Conservation (phyloP, 2,329 filamentous ascomycete species). For the Knoxdaviesia proteae region DNA sequence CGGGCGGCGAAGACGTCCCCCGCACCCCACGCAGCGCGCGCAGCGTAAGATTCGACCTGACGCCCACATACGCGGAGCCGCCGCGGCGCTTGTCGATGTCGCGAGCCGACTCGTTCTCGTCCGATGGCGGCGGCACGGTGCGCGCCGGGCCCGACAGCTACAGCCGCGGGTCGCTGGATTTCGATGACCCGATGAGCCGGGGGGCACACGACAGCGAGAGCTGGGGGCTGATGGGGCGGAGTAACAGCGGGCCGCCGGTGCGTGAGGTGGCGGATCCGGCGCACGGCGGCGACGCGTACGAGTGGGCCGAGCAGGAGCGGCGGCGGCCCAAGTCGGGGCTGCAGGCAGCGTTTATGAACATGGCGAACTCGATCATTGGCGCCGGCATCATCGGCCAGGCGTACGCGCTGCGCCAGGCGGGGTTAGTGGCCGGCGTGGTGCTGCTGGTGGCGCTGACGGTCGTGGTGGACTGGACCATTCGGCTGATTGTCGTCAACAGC, state of each 20-base stretch:
- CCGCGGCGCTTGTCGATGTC: conserved; percentile 7
- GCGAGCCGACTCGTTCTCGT: too few relatives aligned
- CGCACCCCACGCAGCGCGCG: conserved; percentile 43
- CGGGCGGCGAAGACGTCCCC: conserved; percentile 3
- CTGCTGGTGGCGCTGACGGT: conserved; percentile 64
- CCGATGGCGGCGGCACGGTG: too few relatives aligned
- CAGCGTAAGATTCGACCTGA: conserved; percentile 53
- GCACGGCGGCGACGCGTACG: conserved; percentile 17
- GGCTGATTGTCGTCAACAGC: conserved; percentile 90
- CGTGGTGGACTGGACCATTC: conserved; percentile 91
- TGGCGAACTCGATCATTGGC: conserved; percentile 95
- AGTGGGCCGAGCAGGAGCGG: conserved; percentile 32
- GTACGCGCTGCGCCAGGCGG: conserved; percentile 88
- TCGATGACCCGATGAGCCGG: neutral
- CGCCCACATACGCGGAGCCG: conserved; percentile 20
- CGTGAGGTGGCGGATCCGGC: conserved; percentile 22
- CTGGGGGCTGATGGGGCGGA: too few relatives aligned
- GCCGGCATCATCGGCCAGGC: conserved; percentile 66
- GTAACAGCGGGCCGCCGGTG: conserved; percentile 45
- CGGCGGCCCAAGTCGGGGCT: conserved; percentile 64
- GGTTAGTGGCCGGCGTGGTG: conserved; percentile 57
- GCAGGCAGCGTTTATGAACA: conserved; percentile 91
- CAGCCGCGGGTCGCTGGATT: too few relatives aligned
- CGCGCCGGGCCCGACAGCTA: too few relatives aligned
- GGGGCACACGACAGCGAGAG: neutral